Evolutionary conservation across 1,139 yeast species (phyloP).

Genomic region (Suhomyces taliae): DNA sequence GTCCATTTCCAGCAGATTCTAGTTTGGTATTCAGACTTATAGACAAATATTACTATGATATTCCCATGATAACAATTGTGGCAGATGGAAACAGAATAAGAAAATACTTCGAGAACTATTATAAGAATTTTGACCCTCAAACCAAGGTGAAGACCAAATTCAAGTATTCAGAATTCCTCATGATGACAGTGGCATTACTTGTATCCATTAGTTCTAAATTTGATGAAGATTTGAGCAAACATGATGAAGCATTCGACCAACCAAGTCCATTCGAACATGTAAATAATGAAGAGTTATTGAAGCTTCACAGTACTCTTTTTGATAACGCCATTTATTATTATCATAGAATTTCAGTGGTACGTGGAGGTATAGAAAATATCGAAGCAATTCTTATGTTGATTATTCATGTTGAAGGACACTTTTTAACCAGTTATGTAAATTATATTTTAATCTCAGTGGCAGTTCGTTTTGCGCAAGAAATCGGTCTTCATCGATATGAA

Average conservation of each 20-base stretch:
- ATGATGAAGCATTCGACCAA: neutral
- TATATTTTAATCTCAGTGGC: constrained; percentile 51
- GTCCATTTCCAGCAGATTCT: constrained; percentile 31
- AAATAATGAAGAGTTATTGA: neutral
- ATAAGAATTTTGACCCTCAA: constrained; percentile 10
- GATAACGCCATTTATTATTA: constrained; percentile 49
- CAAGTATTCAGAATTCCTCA: constrained; percentile 32
- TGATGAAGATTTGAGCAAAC: constrained; percentile 13
- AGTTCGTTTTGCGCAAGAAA: constrained; percentile 58
- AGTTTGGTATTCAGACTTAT: constrained; percentile 25
- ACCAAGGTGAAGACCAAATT: constrained; percentile 12
- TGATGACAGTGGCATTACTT: constrained; percentile 33
- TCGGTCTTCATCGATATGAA: constrained; percentile 66
- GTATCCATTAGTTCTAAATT: constrained; percentile 25
- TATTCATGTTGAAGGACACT: constrained; percentile 44
- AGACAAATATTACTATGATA: constrained; percentile 18
- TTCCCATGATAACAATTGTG: constrained; percentile 12
- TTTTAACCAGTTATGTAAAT: constrained; percentile 43
- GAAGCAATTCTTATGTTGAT: constrained; percentile 50
- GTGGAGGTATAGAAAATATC: constrained; percentile 53
- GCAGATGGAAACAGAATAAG: constrained; percentile 11
- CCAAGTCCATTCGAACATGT: neutral
- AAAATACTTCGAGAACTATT: constrained; percentile 19
- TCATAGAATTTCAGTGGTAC: constrained; percentile 44
- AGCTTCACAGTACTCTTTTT: constrained; percentile 27